Conservation (phyloP, 2,329 filamentous ascomycete species). For the Nigrospora osmanthi region DNA sequence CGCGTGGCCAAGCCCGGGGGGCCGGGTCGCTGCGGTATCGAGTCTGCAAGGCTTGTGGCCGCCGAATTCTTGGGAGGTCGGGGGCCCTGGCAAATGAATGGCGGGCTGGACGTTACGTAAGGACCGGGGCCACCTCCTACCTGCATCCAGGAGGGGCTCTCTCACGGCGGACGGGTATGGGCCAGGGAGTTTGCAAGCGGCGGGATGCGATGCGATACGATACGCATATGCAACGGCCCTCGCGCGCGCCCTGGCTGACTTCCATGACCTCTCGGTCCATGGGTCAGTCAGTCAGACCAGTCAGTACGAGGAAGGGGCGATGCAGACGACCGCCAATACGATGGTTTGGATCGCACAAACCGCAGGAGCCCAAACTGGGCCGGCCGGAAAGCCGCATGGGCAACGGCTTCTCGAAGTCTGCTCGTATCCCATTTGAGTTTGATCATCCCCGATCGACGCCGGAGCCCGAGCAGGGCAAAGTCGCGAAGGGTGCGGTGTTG, state of each 20-base stretch:
- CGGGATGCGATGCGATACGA: background rate
- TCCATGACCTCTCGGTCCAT: no score
- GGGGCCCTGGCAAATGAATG: background rate
- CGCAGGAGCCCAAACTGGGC: background rate
- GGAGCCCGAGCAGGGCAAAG: background rate
- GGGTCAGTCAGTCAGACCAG: background rate
- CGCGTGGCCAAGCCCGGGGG: background rate
- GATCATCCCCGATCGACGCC: background rate
- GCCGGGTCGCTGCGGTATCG: conserved; percentile 1
- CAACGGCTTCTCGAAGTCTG: conserved; percentile 1
- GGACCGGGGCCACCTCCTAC: no score
- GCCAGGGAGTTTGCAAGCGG: background rate
- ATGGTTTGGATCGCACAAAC: background rate
- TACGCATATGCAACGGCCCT: background rate
- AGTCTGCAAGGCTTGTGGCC: background rate
- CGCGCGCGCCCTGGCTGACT: background rate
- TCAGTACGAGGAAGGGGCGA: background rate
- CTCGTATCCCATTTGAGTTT: background rate
- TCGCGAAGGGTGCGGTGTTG: background rate
- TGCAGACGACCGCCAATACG: conserved; percentile 1
- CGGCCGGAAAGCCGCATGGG: background rate
- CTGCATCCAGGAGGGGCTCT: no score
- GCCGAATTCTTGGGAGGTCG: background rate
- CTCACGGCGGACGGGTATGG: background rate
- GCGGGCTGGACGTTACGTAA: no score